phyloP scores from a whole-genome alignment of 1,284 basidiomycete genomes.

The Malassezia yamatoensis region DNA sequence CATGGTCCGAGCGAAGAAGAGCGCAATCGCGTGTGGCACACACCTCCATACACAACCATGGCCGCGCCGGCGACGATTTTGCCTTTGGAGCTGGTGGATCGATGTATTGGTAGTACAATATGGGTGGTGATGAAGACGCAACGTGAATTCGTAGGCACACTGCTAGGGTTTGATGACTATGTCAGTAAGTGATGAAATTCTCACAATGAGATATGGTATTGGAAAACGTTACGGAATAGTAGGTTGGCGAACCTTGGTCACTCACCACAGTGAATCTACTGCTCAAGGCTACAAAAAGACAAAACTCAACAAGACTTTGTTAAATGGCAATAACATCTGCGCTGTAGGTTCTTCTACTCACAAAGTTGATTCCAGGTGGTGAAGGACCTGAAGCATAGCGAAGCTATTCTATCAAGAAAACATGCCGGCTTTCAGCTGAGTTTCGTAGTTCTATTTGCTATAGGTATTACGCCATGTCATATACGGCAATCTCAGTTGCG shows the following conservation, averaged over 20 bases:
- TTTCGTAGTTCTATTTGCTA: background rate
- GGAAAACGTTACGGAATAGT: conserved; percentile 96
- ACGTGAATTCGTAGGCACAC: conserved; percentile 62
- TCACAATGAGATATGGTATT: conserved; percentile 76
- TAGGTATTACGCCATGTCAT: conserved; percentile 21
- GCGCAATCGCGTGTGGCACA: background rate
- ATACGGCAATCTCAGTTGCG: conserved; percentile 20
- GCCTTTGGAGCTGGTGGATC: conserved; percentile 47
- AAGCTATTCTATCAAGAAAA: background rate
- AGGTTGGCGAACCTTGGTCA: conserved; percentile 29
- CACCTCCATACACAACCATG: conserved; percentile 9
- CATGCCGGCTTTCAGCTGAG: background rate
- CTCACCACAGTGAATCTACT: conserved; percentile 8
- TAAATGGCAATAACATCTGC: conserved; percentile 97
- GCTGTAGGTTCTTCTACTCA: conserved; percentile 58
- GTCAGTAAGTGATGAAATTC: conserved; percentile 68
- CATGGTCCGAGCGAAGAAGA: background rate
- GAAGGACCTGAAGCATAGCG: conserved; percentile 17
- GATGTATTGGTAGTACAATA: conserved; percentile 47
- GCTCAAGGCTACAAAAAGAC: conserved; percentile 57
- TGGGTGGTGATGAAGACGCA: conserved; percentile 49
- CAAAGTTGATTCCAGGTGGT: conserved; percentile 21
- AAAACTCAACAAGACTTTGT: conserved; percentile 72
- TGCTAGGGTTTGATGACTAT: conserved; percentile 96
- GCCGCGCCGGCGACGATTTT: conserved; percentile 32